Evolutionary conservation across 2,329 filamentous ascomycete species (phyloP).

Genomic region (Tolypocladium amazonense): DNA sequence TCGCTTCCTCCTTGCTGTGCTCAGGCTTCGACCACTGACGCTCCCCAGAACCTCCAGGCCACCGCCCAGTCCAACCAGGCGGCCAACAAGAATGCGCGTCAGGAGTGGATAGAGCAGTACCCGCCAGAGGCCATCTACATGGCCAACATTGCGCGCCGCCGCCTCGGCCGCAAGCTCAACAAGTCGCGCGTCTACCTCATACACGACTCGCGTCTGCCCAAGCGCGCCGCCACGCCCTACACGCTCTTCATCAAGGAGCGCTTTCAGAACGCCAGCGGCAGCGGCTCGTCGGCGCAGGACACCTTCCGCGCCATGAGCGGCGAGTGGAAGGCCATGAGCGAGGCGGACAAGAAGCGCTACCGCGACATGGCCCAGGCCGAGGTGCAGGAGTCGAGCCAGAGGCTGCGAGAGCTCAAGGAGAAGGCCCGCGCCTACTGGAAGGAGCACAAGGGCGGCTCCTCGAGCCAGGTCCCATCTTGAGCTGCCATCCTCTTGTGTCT

Average conservation of each 20-base stretch:
- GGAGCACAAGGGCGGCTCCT: constrained; percentile 2
- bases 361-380: constrained; percentile 15
- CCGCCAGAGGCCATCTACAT: constrained; percentile 26
- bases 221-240: constrained; percentile 21
- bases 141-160: constrained; percentile 37
- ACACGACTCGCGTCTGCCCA: constrained; percentile 37
- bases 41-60: constrained; percentile 18
- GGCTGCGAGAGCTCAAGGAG: constrained; percentile 17
- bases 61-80: constrained; percentile 26
- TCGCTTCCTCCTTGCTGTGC: neutral
- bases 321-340: constrained; percentile 33
- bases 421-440: constrained; percentile 12
- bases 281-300: constrained; percentile 8
- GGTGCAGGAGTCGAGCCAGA: constrained; percentile 4
- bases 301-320: constrained; percentile 12
- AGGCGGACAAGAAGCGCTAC: constrained; percentile 30
- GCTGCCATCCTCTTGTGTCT: neutral
- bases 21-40: neutral
- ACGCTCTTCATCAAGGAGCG: constrained; percentile 26
- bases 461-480: constrained; percentile 3
- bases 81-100: constrained; percentile 26
- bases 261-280: constrained; percentile 17
- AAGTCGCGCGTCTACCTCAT: constrained; percentile 19
- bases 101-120: constrained; percentile 37
- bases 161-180: constrained; percentile 25